Evolutionary conservation across 495 filamentous ascomycete species (phyloP), one percentile per base, ranked within the genome.

Genomic region (Letharia columbiana): DNA sequence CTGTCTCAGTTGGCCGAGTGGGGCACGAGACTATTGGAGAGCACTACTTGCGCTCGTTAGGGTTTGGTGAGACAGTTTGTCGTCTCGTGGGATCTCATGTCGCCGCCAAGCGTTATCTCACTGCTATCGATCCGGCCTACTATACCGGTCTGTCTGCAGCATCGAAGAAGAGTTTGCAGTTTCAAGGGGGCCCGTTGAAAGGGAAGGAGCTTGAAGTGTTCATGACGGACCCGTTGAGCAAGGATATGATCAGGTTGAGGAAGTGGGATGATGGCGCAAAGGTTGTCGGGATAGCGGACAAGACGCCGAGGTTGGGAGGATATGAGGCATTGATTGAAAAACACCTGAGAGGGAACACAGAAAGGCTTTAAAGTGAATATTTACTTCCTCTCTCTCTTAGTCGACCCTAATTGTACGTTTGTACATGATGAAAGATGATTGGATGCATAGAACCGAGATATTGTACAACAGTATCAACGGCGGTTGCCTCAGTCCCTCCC

Each of bases 111-210:
- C 28, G 60, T 11, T 62, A 62, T 17, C 41, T 62, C 12, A 62
- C 60, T 47, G 60, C 60, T 15, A 49, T 62, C 28, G 42, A 62
- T 8, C 42, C 41, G 23, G 60, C 42, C 31, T 62, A 49, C 45
- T 62, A 62, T 35, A 15, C 18, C 5, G 41, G 28, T 18, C 3
- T 62, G 15, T 62, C 41, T 49, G 37, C 42, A 13, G 60, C 42
- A 12, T 47, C 42, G 35, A 62, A 62, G 60, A 62, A 62, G 60
- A 62, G 60, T 33, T 47, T 49, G 41, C 41, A 37, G 20, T 49
- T 62, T 37, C 28, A 62, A 15, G 60, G 60, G 11, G 60, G 60
- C 6, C 60, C 42, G 28, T 47, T 62, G 20, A 28, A 37, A 49
- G 42, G 60, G 8, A 31, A 62, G 28, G 41, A 49, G 28, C 60